phyloP scores from a whole-genome alignment of 495 filamentous ascomycete species.

The Penicillium egyptiacum region DNA sequence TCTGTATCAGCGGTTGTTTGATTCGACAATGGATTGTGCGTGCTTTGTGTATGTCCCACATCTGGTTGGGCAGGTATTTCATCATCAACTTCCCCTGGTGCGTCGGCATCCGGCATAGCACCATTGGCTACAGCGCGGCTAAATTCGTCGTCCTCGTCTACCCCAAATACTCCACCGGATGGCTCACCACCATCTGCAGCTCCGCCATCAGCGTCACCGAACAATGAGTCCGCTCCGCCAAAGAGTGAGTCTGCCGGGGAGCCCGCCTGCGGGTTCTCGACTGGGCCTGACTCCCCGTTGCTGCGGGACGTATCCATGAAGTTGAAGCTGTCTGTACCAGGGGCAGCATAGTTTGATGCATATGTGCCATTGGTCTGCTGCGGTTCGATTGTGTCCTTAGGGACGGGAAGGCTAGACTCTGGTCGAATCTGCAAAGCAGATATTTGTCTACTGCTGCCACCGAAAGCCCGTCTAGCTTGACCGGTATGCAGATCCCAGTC shows the following conservation, averaged over 20 bases:
- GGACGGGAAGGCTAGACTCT: constrained; percentile 70
- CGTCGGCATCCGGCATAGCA: constrained; percentile 38
- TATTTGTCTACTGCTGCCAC: constrained; percentile 77
- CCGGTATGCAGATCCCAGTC: constrained; percentile 97
- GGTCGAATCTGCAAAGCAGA: constrained; percentile 84
- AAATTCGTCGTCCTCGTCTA: constrained; percentile 86
- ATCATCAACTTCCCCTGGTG: constrained; percentile 36
- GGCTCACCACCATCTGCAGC: constrained; percentile 56
- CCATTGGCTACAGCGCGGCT: constrained; percentile 72
- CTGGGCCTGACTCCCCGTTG: constrained; percentile 35
- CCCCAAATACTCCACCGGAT: constrained; percentile 61
- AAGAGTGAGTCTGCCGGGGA: constrained; percentile 74
- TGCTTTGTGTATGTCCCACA: constrained; percentile 6
- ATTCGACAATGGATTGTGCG: not conserved
- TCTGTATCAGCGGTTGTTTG: constrained; percentile 13
- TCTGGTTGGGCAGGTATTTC: constrained; percentile 19
- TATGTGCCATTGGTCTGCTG: constrained; percentile 64
- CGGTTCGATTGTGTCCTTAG: constrained; percentile 63
- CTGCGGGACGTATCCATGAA: constrained; percentile 50
- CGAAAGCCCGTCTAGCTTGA: constrained; percentile 68
- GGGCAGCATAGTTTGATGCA: constrained; percentile 56
- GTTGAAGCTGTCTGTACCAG: constrained; percentile 40
- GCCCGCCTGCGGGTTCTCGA: constrained; percentile 47
- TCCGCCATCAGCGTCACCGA: constrained; percentile 64
- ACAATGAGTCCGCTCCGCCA: constrained; percentile 69